These are phyloP conservation scores for Heritiera littoralis DNA, from an alignment of 345 rosid genomes.

Conservation along the genomic window DNA sequence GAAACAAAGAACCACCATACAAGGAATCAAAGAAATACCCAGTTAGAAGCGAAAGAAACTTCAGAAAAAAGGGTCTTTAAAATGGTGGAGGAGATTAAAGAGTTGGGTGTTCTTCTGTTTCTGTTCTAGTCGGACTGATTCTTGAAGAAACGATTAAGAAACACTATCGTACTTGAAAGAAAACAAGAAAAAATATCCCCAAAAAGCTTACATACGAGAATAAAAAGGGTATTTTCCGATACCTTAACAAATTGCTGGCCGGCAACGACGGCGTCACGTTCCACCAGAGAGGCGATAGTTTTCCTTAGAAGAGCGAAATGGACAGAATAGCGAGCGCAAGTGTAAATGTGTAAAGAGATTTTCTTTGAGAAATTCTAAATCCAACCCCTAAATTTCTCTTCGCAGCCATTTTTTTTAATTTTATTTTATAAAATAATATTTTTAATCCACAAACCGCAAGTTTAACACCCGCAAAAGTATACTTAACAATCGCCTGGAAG, in stretches of 20 bases:
- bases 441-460: no score
- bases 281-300: neutral
- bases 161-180: neutral
- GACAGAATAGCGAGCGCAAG: neutral
- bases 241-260: neutral
- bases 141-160: neutral
- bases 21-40: neutral
- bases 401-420: no score
- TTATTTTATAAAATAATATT: no score
- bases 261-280: neutral
- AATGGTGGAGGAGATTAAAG: neutral
- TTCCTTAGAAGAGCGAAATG: neutral
- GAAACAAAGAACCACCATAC: neutral
- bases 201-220: neutral
- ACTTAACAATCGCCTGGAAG: no score
- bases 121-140: neutral
- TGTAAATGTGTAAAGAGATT: neutral
- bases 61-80: neutral
- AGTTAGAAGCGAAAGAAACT: neutral
- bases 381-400: no score
- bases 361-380: no score
- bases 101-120: neutral
- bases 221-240: neutral
- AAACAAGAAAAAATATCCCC: neutral
- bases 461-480: no score